Base-by-base conservation (phyloP, 495 filamentous ascomycete genomes). In the Xylaria sp. region DNA sequence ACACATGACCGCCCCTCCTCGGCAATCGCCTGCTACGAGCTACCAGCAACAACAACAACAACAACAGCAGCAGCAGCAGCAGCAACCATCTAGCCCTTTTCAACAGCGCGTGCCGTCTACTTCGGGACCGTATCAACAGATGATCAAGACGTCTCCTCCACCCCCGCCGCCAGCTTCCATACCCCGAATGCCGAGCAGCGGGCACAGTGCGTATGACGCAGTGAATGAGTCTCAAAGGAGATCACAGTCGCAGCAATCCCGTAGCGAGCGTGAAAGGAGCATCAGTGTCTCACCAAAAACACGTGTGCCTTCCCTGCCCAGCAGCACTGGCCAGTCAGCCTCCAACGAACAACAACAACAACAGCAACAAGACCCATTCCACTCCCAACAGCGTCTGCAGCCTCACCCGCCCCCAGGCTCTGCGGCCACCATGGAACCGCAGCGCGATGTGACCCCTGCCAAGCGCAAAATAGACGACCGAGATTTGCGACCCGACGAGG, bases 221-320 rank as follows among this genome's bases (percentile, higher is more conserved):
- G 71, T 67, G 73, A 78, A 74, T 46, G 79, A 80, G 52, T 71
- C 77, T 24, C 71, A 78, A 62, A 76, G 78, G 50, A 69, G 76
- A 52, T 82, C 80, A 40, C 81, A 78, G 63, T 82, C 82, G 58
- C 81, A 85, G 73, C 81, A 78, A 67, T 82, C 82, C 62, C 81
- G 84, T 69, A 81, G 83, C 72, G 86, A 88, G 70, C 84, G 88
- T 72, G 89, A 90, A 64, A 80, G 83, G 59, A 90, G 88, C 71
- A 69, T 90, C 33, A 90, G 89, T 76, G 84, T 91, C 63, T 90
- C 88, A 76, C 89, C 89, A 12, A 91, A 91, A 77, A 91, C 89
- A 66, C 82, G 83, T 68, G 76, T 88, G 24, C 84, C 85, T 68
- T 87, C 84, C 77, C 76, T 86, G 63, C 85, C 85, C 67, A 82